Evolutionary conservation across 2,329 filamentous ascomycete genomes (phyloP).

Genomic region (Phialophora macrospora): DNA sequence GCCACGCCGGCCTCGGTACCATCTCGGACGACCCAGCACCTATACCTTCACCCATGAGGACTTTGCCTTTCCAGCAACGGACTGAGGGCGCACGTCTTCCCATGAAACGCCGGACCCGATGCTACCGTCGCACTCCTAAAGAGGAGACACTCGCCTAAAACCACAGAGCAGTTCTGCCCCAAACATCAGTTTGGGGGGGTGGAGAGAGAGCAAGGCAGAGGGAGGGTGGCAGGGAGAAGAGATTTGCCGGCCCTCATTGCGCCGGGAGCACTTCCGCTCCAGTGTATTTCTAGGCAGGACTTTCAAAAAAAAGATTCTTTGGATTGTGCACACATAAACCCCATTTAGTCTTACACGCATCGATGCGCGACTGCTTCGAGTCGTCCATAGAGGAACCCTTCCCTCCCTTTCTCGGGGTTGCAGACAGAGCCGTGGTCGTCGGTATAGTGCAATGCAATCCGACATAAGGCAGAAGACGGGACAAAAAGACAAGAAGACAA

Average conservation of each 20-base stretch:
- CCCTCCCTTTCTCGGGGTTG: too few relatives aligned
- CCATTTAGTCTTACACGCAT: too few relatives aligned
- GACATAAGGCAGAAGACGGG: too few relatives aligned
- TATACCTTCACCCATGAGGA: neutral
- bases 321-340: neutral
- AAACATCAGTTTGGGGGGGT: neutral
- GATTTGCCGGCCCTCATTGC: neutral
- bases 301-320: neutral
- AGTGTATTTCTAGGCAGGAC: slow-evolving; percentile 1
- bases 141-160: neutral
- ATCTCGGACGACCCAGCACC: neutral
- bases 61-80: neutral
- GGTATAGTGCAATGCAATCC: too few relatives aligned
- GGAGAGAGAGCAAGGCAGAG: neutral
- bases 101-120: neutral
- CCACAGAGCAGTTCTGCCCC: neutral
- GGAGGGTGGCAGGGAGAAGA: neutral
- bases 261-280: neutral
- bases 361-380: too few relatives aligned
- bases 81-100: too few relatives aligned
- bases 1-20: neutral
- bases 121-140: neutral
- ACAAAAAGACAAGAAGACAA: too few relatives aligned
- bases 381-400: too few relatives aligned
- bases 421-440: too few relatives aligned